phyloP scores from a whole-genome alignment of 176 grass and related monocot genomes.

The Triticum timopheevii region DNA sequence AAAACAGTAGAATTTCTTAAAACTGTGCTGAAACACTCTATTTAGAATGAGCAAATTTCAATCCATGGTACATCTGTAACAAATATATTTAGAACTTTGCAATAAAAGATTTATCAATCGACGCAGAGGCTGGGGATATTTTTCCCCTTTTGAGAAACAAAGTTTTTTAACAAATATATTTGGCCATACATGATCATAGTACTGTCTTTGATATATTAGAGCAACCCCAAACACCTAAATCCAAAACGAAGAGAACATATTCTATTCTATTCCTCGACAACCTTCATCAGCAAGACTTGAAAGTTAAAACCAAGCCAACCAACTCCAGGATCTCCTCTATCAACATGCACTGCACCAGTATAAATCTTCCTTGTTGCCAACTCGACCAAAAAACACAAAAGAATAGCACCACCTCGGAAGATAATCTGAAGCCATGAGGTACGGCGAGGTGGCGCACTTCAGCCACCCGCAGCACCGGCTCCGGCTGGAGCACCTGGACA shows the following conservation, averaged over 20 bases:
- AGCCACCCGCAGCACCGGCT: constrained; percentile 96
- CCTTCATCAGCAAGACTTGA: constrained; percentile 27
- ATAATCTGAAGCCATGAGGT: constrained; percentile 48
- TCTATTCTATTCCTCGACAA: constrained; percentile 37
- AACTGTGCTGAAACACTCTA: not conserved
- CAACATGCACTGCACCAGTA: not conserved
- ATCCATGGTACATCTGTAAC: no score
- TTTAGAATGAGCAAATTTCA: not conserved
- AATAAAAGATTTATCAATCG: not conserved
- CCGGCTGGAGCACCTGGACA: constrained; percentile 66
- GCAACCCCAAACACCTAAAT: constrained; percentile 9
- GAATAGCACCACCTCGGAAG: no score
- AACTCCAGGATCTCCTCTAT: not conserved
- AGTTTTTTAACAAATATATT: not conserved
- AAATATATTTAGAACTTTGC: no score
- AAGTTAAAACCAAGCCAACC: not conserved
- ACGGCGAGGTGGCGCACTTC: constrained; percentile 78
- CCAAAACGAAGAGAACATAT: constrained; percentile 23
- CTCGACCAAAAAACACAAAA: not conserved
- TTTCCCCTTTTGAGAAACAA: no score
- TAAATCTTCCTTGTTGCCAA: not conserved
- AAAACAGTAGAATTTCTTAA: not conserved
- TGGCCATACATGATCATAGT: not conserved
- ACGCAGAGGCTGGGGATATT: no score
- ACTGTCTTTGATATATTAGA: not conserved